Percentiles rank a stretch among this genome's conserved stretches.
These are phyloP conservation scores for Apiospora pterosperma DNA, from an alignment of 2,329 filamentous ascomycete species.

Conservation along the genomic window DNA sequence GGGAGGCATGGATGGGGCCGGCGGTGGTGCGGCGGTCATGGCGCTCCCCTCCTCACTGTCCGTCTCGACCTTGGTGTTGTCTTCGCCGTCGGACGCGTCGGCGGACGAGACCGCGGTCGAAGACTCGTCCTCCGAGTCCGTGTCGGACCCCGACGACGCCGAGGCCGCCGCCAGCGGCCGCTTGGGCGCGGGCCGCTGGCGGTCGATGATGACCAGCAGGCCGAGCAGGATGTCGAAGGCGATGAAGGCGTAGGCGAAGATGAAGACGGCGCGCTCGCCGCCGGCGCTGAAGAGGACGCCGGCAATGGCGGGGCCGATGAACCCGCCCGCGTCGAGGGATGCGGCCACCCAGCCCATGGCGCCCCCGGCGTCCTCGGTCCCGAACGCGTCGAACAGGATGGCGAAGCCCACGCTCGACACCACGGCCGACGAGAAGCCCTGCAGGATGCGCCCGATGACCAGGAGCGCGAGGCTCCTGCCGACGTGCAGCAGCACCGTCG, in stretches of 20 bases:
- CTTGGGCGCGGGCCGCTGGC: not conserved
- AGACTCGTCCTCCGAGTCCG: not conserved
- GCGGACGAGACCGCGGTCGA: not conserved
- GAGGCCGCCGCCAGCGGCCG: not conserved
- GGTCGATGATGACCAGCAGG: slow-evolving; percentile 6
- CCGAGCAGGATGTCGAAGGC: slow-evolving; percentile 5
- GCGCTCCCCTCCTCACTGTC: not conserved
- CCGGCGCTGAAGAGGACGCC: slow-evolving; percentile 11
- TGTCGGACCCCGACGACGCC: not conserved
- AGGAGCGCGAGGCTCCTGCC: slow-evolving; percentile 10
- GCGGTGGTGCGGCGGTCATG: not conserved
- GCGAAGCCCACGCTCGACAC: slow-evolving; percentile 13
- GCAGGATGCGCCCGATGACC: slow-evolving; percentile 11
- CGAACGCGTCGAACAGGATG: slow-evolving; percentile 12
- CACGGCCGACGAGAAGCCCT: slow-evolving; percentile 13
- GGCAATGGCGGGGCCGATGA: slow-evolving; percentile 13
- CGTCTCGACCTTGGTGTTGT: not conserved
- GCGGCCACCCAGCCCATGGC: slow-evolving; percentile 14
- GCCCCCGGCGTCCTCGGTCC: slow-evolving; percentile 7
- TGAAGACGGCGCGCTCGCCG: slow-evolving; percentile 10
- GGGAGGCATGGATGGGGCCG: not conserved
- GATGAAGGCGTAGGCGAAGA: slow-evolving; percentile 6
- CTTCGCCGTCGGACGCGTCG: not conserved
- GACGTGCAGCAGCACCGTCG: slow-evolving; percentile 12
- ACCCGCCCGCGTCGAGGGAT: slow-evolving; percentile 9